Base-by-base conservation (phyloP, 2,329 filamentous ascomycete species). In the Rutstroemia sp. region DNA sequence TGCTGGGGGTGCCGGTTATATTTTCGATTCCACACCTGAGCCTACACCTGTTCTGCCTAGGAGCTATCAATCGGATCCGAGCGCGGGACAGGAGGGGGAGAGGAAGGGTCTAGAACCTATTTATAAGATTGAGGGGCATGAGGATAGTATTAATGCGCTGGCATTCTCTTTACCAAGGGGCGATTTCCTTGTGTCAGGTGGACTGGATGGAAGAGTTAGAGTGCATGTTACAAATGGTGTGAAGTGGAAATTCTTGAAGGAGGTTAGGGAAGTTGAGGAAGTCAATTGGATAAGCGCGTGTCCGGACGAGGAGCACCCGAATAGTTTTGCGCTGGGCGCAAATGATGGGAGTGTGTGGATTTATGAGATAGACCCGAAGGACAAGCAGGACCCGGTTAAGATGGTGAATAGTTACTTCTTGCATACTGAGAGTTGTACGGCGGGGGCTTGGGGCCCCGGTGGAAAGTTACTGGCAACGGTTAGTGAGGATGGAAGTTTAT, bases 301-400 rank as follows among this genome's bases (percentile, higher is more conserved):
- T 69, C 91, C 92, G 1, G 78, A 85, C 59, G 72, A 83, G 12
- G 74, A 77, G 5, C 83, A 89, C 69, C 82, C 87, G 59, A 95
- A 96, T 73, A 84, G 89, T 8, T 70, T 99, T 60, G 94, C 94
- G 0, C 75, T 99, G 7, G 94, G 94, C 57, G 91, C 91, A 36
- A 88, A 81, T 38, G 92, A 99, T 69, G 94, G 94, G 55, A 92
- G 86, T 51, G 91, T 96, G 44, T 99, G 94, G 94, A 87, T 99
- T 9, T 96, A 96, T 75, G 86, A 84, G n/a, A 79, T 97, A 67
- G 86, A 92, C 70, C 75, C 81, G 30, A 76, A 77, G 54, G 84
- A 89, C 61, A 73, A 76, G 38, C 72, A 76, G 14, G 75, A 74
- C 34, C 78, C 88, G 7, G 78, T 97, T 53, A 84, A 86, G 65